Conservation (phyloP, 2,329 filamentous ascomycete species). For the Pseudomassariella vexata region DNA sequence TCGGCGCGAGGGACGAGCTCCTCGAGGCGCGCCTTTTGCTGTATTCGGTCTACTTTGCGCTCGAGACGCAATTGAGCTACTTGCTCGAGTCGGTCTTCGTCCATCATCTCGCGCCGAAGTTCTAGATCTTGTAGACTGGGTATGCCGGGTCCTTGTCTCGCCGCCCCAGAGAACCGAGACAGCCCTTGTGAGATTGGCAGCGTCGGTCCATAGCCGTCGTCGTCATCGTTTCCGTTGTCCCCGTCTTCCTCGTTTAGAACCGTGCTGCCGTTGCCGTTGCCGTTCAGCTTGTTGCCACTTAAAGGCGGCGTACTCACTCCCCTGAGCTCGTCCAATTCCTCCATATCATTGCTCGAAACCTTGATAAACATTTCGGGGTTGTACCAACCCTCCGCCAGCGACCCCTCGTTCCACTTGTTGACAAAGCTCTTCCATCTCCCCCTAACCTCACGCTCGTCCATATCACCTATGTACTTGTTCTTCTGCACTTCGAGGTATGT, state of each 20-base stretch:
- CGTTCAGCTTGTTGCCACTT: neutral
- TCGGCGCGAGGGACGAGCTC: constrained; percentile 81
- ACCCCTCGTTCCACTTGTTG: constrained; percentile 84
- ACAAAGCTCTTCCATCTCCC: constrained; percentile 94
- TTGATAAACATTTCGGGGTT: constrained; percentile 63
- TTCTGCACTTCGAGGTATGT: constrained; percentile 89
- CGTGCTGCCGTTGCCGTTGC: neutral
- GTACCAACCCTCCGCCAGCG: constrained; percentile 90
- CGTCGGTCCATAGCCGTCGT: constrained; percentile 53
- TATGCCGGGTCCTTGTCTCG: constrained; percentile 50
- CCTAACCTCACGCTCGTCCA: constrained; percentile 69
- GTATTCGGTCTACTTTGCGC: constrained; percentile 57
- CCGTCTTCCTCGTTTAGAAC: constrained; percentile 10
- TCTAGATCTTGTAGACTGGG: constrained; percentile 72
- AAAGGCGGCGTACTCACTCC: neutral
- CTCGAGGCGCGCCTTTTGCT: constrained; percentile 68
- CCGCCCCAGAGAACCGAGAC: constrained; percentile 15
- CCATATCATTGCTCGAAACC: too few species aligned
- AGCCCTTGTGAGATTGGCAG: constrained; percentile 24
- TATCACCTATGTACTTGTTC: constrained; percentile 57
- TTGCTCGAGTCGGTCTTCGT: constrained; percentile 41
- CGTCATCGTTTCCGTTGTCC: constrained; percentile 43
- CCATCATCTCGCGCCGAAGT: constrained; percentile 43
- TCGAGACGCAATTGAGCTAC: constrained; percentile 51
- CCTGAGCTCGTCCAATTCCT: constrained; percentile 10